phyloP scores from a whole-genome alignment of 164 flowering plant species.

The grape (Vitis vinifera) region DNA sequence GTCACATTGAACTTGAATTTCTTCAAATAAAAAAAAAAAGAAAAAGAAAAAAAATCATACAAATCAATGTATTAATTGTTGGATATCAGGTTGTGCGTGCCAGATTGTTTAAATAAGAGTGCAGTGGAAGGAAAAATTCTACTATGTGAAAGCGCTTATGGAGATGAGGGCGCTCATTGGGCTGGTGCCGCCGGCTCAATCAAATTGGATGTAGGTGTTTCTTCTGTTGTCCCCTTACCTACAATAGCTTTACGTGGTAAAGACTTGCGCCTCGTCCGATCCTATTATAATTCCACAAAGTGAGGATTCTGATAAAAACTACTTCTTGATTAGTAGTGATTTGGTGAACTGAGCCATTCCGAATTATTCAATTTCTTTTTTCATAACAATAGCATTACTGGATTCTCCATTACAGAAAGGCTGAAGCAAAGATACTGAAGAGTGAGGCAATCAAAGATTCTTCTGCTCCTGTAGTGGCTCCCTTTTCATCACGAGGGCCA shows the following conservation, averaged over 20 bases:
- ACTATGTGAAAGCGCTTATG: background rate
- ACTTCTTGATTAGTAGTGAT: no score
- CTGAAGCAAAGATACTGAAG: slow-evolving; percentile 17
- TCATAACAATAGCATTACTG: background rate
- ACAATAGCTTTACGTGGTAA: background rate
- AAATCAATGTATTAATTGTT: background rate
- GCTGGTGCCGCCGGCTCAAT: slow-evolving; percentile 26
- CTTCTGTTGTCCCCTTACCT: slow-evolving; percentile 10
- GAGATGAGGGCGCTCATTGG: background rate
- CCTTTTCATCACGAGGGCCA: slow-evolving; percentile 45
- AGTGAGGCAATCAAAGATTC: slow-evolving; percentile 9
- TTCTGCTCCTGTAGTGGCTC: slow-evolving; percentile 25
- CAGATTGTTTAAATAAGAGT: slow-evolving; percentile 9
- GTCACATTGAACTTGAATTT: background rate
- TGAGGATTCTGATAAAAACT: background rate
- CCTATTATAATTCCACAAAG: slow-evolving; percentile 22
- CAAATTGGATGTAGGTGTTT: background rate
- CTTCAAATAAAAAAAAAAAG: background rate
- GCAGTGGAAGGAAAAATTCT: slow-evolving; percentile 34
- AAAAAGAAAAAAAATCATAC: no score
- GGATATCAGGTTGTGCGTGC: slow-evolving; percentile 2
- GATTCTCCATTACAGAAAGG: slow-evolving; percentile 3
- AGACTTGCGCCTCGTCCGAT: background rate
- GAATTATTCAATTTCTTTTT: slow-evolving; percentile 1
- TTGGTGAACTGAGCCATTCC: no score